phyloP scores from a whole-genome alignment of 768 basidiomycete species.

The Leccinum variicolor region DNA sequence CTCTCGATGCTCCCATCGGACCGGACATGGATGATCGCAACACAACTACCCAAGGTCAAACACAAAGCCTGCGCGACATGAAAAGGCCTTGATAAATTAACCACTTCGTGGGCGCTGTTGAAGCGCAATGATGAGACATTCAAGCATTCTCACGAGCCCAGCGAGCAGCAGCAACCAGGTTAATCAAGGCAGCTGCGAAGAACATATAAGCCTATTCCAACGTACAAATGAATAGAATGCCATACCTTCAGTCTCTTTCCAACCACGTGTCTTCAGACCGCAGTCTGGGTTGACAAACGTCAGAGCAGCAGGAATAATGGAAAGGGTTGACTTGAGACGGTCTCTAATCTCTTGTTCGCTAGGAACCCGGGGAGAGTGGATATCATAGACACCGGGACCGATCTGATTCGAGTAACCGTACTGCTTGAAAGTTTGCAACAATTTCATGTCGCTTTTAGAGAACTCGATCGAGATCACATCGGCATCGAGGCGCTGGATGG shows the following conservation, averaged over 20 bases:
- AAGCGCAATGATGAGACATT: constrained; percentile 62
- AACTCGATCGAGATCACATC: constrained; percentile 99
- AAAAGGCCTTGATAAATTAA: constrained; percentile 49
- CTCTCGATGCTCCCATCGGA: constrained; percentile 17
- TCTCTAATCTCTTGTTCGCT: constrained; percentile 91
- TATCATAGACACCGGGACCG: constrained; percentile 97
- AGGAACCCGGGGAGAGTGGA: constrained; percentile 99
- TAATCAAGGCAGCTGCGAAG: constrained; percentile 62
- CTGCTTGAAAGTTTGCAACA: constrained; percentile 90
- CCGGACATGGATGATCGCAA: constrained; percentile 29
- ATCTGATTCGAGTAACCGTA: constrained; percentile 97
- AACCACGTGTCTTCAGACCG: constrained; percentile 97
- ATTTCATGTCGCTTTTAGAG: constrained; percentile 98
- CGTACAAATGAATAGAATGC: constrained; percentile 2
- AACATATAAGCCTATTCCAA: constrained; percentile 7
- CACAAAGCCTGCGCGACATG: constrained; percentile 30
- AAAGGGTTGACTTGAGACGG: constrained; percentile 81
- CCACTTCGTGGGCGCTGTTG: constrained; percentile 83
- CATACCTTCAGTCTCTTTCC: constrained; percentile 91
- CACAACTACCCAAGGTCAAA: constrained; percentile 57
- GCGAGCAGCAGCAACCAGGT: constrained; percentile 88
- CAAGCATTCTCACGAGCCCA: constrained; percentile 87
- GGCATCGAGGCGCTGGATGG: constrained; percentile 93
- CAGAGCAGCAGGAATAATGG: constrained; percentile 74
- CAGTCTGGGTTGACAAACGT: constrained; percentile 97